Evolutionary conservation across 768 basidiomycete species (phyloP).

Genomic region (Suillus weaverae): DNA sequence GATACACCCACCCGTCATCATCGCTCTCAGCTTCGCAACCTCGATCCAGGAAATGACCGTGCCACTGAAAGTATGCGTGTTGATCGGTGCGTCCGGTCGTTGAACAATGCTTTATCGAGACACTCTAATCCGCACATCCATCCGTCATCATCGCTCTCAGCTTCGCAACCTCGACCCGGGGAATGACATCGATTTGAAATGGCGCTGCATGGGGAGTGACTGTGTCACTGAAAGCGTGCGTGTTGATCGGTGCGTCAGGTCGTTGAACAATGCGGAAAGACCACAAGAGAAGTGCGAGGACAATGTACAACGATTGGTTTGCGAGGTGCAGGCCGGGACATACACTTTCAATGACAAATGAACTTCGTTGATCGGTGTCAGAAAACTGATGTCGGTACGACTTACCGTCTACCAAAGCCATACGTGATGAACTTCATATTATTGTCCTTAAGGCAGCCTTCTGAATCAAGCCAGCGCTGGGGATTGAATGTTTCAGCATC

Average conservation of each 20-base stretch:
- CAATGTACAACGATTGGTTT: constrained; percentile 53
- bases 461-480: constrained; percentile 49
- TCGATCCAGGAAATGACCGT: no score
- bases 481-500: constrained; percentile 56
- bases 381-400: no score
- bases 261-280: constrained; percentile 53
- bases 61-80: not conserved
- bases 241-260: constrained; percentile 52
- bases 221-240: constrained; percentile 55
- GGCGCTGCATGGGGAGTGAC: constrained; percentile 52
- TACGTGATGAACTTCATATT: constrained; percentile 45
- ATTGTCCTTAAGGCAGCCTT: constrained; percentile 47
- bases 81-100: not conserved
- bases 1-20: no score
- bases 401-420: constrained; percentile 51
- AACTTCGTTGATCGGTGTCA: not conserved
- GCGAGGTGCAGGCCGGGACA: constrained; percentile 31
- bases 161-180: not conserved
- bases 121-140: not conserved
- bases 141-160: not conserved
- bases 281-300: constrained; percentile 59
- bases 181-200: not conserved
- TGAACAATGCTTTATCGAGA: not conserved
- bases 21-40: no score
- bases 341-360: not conserved